These are phyloP conservation scores for Alternaria sp. DNA, from an alignment of 2,329 filamentous ascomycete species.

Conservation along the genomic window DNA sequence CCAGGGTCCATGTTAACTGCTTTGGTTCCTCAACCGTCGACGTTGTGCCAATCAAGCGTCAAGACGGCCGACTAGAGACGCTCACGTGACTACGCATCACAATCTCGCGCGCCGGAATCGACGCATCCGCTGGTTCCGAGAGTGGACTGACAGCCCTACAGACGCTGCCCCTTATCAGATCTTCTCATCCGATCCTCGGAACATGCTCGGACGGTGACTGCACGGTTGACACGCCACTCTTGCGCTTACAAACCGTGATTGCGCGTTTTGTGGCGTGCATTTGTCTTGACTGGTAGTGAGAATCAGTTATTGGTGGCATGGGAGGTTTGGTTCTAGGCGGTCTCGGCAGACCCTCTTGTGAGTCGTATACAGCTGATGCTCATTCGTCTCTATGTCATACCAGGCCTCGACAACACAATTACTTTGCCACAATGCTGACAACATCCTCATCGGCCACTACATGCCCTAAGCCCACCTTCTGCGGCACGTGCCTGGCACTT, in stretches of 20 bases:
- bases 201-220: constrained; percentile 11
- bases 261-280: background rate
- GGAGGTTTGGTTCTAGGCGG: background rate
- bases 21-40: background rate
- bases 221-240: constrained; percentile 15
- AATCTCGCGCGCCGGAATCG: constrained; percentile 10
- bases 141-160: constrained; percentile 22
- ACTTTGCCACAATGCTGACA: constrained; percentile 64
- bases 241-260: background rate
- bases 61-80: background rate
- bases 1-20: constrained; percentile 1
- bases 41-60: constrained; percentile 10
- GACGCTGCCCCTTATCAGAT: constrained; percentile 16
- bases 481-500: constrained; percentile 91
- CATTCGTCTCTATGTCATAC: background rate
- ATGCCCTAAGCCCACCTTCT: constrained; percentile 87
- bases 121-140: constrained; percentile 6
- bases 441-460: constrained; percentile 74
- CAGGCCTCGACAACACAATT: background rate
- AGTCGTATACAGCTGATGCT: background rate
- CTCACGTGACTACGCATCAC: constrained; percentile 9
- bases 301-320: background rate
- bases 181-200: constrained; percentile 19
- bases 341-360: background rate
- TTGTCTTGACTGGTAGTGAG: background rate